Conservation (phyloP, 768 basidiomycete species). For the Auriculariales sp. region DNA sequence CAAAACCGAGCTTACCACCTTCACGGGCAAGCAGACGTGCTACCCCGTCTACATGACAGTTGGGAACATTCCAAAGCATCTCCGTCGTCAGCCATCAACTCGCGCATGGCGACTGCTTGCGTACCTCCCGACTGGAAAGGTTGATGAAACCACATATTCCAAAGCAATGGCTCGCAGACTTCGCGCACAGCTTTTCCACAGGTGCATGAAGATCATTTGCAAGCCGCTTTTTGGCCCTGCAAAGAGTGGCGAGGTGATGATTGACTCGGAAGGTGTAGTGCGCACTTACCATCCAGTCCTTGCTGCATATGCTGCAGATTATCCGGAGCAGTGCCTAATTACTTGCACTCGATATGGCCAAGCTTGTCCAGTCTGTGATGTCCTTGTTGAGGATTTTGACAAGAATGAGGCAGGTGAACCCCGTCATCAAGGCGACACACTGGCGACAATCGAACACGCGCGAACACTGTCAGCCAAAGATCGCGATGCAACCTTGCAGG, state of each 20-base stretch:
- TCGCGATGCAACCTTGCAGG: not conserved
- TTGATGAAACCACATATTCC: not conserved
- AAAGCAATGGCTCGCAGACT: not conserved
- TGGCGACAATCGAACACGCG: not conserved
- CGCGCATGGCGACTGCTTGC: slow-evolving; percentile 14
- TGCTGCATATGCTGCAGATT: slow-evolving; percentile 5
- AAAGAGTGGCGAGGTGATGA: not conserved
- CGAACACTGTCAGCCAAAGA: not conserved
- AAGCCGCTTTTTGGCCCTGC: slow-evolving; percentile 1
- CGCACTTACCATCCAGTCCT: slow-evolving; percentile 4
- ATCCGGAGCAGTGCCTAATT: slow-evolving; percentile 5
- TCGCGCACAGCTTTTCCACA: slow-evolving; percentile 2
- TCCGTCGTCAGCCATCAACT: slow-evolving; percentile 8
- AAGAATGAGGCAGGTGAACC: not conserved
- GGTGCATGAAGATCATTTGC: slow-evolving; percentile 1
- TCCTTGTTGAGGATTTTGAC: slow-evolving; percentile 7
- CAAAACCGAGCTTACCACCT: slow-evolving; percentile 11
- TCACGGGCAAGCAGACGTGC: slow-evolving; percentile 7
- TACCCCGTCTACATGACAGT: slow-evolving; percentile 4
- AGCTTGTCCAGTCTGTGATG: slow-evolving; percentile 11
- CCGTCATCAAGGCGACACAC: not conserved
- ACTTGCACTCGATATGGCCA: not conserved
- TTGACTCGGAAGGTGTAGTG: not conserved
- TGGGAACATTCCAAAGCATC: not conserved
- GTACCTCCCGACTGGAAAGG: slow-evolving; percentile 10